Conservation (phyloP, 306 rosid species). For the Abrus precatorius region DNA sequence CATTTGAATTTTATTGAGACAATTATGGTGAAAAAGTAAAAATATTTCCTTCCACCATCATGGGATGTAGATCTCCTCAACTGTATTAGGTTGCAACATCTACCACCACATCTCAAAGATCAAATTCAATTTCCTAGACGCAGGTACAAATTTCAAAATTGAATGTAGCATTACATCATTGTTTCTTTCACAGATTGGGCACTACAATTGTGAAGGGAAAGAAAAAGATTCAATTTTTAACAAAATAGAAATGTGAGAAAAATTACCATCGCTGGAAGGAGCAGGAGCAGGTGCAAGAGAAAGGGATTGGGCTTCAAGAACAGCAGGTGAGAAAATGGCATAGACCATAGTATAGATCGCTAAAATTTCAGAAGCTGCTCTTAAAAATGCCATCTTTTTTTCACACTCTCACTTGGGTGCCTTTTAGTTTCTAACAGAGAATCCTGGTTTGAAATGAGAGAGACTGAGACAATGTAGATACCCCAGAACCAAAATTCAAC, state of each 20-base stretch:
- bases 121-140: not conserved
- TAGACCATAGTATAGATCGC: conserved; percentile 48
- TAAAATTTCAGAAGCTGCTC: conserved; percentile 48
- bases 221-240: not conserved
- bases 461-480: not conserved
- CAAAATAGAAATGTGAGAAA: not conserved
- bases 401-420: conserved; percentile 13
- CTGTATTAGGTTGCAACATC: not conserved
- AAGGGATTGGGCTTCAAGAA: conserved; percentile 51
- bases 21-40: not conserved
- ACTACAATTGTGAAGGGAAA: not conserved
- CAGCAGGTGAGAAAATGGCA: conserved; percentile 59
- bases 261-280: conserved; percentile 79
- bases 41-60: not conserved
- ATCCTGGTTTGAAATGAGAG: no score
- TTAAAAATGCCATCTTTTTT: conserved; percentile 51
- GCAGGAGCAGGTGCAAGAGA: conserved; percentile 65
- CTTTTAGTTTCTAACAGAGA: no score
- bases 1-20: not conserved
- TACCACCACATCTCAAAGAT: conserved; percentile 1
- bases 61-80: conserved; percentile 15
- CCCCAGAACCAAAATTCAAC: not conserved
- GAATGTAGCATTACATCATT: conserved; percentile 9
- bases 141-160: not conserved
- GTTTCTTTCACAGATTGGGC: not conserved